A percentile compares a stretch with the other conserved stretches of the same genome.
These are phyloP conservation scores for Paraphoma chrysanthemicola DNA, from an alignment of 2,329 filamentous ascomycete genomes.

Conservation along the genomic window DNA sequence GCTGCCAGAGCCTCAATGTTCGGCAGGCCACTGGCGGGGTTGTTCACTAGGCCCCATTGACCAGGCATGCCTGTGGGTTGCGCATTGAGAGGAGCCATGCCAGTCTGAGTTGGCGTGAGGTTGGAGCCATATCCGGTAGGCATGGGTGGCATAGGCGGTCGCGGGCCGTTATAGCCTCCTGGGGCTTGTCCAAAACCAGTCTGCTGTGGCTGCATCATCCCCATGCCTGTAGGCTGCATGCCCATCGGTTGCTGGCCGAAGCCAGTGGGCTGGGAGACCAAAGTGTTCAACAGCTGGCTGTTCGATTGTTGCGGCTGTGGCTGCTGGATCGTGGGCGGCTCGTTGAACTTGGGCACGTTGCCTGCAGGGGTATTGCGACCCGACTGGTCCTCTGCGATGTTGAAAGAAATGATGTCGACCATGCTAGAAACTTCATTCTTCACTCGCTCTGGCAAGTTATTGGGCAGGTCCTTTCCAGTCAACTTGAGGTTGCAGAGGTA, in stretches of 20 bases:
- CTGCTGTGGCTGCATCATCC: conserved; percentile 51
- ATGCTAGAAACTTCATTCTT: conserved; percentile 98
- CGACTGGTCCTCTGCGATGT: conserved; percentile 75
- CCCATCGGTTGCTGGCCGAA: conserved; percentile 67
- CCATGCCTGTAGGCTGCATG: conserved; percentile 59
- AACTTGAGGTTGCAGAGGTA: conserved; percentile 96
- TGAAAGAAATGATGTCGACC: conserved; percentile 99
- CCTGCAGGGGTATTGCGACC: conserved; percentile 60
- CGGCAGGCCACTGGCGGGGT: conserved; percentile 84
- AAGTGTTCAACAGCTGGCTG: conserved; percentile 63
- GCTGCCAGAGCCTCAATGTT: conserved; percentile 93
- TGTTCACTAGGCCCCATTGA: conserved; percentile 98
- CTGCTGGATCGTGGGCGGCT: conserved; percentile 60
- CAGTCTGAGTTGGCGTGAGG: conserved; percentile 68
- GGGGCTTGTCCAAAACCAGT: conserved; percentile 71
- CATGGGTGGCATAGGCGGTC: conserved; percentile 82
- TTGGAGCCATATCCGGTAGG: conserved; percentile 61
- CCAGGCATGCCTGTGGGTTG: conserved; percentile 93
- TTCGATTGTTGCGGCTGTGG: conserved; percentile 73
- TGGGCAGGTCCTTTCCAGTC: conserved; percentile 82
- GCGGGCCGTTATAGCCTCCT: conserved; percentile 79
- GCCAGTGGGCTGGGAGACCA: conserved; percentile 62
- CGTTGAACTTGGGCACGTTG: conserved; percentile 75
- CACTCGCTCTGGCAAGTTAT: conserved; percentile 79
- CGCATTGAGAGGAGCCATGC: conserved; percentile 75